Evolutionary conservation across 2,329 filamentous ascomycete species (phyloP).

Genomic region (Exutisphaerella laricina): DNA sequence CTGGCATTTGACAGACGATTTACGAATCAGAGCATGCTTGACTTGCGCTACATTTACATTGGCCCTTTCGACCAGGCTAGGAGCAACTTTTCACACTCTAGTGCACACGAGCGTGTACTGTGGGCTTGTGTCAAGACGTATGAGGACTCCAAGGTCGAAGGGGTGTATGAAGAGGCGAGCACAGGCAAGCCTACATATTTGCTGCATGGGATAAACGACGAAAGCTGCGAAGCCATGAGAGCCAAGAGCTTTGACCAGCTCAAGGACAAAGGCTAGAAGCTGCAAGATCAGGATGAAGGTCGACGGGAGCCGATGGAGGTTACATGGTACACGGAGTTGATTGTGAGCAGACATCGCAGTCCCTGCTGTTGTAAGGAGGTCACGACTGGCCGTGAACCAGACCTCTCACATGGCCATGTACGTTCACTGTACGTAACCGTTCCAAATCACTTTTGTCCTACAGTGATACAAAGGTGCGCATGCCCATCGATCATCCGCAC

Average conservation of each 20-base stretch:
- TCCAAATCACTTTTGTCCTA: slow-evolving; percentile 5
- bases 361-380: not conserved
- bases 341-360: not conserved
- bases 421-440: slow-evolving; percentile 1
- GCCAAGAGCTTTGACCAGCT: not conserved
- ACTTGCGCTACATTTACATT: slow-evolving; percentile 4
- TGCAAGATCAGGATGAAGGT: slow-evolving; percentile 4
- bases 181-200: slow-evolving; percentile 10
- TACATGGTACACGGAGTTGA: not conserved
- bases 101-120: slow-evolving; percentile 8
- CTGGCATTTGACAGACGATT: not conserved
- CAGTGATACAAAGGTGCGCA: slow-evolving; percentile 3
- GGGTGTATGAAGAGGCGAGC: slow-evolving; percentile 7
- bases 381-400: not conserved
- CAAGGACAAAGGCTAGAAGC: slow-evolving; percentile 3
- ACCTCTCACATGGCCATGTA: slow-evolving; percentile 1
- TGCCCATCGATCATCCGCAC: slow-evolving; percentile 1
- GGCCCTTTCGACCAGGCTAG: not conserved
- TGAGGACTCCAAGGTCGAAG: slow-evolving; percentile 3
- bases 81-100: not conserved
- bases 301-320: not conserved
- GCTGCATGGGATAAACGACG: slow-evolving; percentile 11
- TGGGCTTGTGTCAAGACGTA: slow-evolving; percentile 14
- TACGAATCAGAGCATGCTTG: slow-evolving; percentile 3
- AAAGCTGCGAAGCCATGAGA: not conserved